These are phyloP conservation scores for Cladophialophora yegresii DNA, from an alignment of 2,329 filamentous ascomycete genomes.

Conservation along the genomic window DNA sequence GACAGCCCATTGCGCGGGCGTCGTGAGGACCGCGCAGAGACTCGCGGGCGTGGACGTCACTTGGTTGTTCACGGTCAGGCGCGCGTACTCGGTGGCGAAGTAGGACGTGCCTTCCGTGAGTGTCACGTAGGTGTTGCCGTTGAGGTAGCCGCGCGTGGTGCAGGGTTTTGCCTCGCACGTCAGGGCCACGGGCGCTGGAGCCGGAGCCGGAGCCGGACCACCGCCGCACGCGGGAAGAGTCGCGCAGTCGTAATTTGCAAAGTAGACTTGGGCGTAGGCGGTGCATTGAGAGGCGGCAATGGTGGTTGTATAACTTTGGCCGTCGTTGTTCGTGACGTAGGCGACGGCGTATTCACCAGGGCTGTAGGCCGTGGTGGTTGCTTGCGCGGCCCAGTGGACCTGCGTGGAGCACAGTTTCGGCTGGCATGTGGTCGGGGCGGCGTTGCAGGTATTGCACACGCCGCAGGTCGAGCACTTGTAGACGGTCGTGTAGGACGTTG, in stretches of 20 bases:
- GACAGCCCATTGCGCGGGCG: constrained; percentile 3
- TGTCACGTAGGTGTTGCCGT: constrained; percentile 8
- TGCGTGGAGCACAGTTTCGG: constrained; percentile 14
- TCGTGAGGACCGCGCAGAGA: constrained; percentile 6
- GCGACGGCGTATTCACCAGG: constrained; percentile 7
- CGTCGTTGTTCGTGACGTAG: constrained; percentile 10
- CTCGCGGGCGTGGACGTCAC: constrained; percentile 10
- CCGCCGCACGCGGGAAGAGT: constrained; percentile 5
- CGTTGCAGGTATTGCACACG: background rate
- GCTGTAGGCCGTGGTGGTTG: constrained; percentile 7
- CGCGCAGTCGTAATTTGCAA: constrained; percentile 2
- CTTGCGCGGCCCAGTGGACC: constrained; percentile 1
- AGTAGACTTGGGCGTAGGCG: background rate
- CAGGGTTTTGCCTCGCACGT: constrained; percentile 11
- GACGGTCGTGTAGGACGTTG: constrained; percentile 13
- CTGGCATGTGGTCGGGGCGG: constrained; percentile 4
- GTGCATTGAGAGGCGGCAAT: constrained; percentile 6
- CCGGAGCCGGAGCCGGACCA: too few species aligned
- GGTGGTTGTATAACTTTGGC: constrained; percentile 7
- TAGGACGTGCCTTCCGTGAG: constrained; percentile 14
- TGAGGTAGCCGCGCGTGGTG: background rate
- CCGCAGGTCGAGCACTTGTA: constrained; percentile 13
- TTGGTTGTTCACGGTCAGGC: constrained; percentile 8
- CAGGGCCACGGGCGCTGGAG: background rate
- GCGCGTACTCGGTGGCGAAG: constrained; percentile 3